Conservation (phyloP, 2,329 filamentous ascomycete genomes). For the Chaetomium globosum region DNA sequence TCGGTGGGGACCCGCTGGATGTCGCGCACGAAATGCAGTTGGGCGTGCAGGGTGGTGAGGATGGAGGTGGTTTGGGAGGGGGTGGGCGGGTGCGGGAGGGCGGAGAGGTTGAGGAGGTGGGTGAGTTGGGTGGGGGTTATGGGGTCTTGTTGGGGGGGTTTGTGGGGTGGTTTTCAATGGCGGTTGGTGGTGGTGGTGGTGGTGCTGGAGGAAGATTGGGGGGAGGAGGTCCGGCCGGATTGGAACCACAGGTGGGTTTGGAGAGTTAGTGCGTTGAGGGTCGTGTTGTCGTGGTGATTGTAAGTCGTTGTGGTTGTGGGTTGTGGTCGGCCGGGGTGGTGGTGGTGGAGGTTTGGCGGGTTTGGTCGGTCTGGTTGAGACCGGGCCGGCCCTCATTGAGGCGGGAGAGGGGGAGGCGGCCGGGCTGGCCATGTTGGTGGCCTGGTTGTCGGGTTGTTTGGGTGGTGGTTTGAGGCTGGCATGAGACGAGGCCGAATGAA, state of each 20-base stretch:
- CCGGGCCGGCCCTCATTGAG: background rate
- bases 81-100: conserved; percentile 74
- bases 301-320: background rate
- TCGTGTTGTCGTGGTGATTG: conserved; percentile 10
- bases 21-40: conserved; percentile 87
- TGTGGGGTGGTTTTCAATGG: no score
- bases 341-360: conserved; percentile 13
- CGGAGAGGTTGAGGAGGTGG: conserved; percentile 86
- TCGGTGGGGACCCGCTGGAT: conserved; percentile 78
- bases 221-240: conserved; percentile 70
- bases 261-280: conserved; percentile 52
- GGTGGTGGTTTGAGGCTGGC: background rate
- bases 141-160: conserved; percentile 10
- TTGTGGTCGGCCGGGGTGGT: conserved; percentile 3
- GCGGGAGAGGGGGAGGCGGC: conserved; percentile 16
- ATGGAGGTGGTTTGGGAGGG: conserved; percentile 65
- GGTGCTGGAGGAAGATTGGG: background rate
- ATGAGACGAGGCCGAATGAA: background rate
- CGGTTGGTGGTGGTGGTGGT: background rate
- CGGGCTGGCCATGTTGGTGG: conserved; percentile 13
- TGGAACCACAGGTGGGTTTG: conserved; percentile 72
- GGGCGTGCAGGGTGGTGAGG: conserved; percentile 73
- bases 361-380: background rate
- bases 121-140: conserved; percentile 71
- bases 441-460: background rate